Evolutionary conservation across 1,284 basidiomycete species (phyloP).

Genomic region (Volvariella surrecta): DNA sequence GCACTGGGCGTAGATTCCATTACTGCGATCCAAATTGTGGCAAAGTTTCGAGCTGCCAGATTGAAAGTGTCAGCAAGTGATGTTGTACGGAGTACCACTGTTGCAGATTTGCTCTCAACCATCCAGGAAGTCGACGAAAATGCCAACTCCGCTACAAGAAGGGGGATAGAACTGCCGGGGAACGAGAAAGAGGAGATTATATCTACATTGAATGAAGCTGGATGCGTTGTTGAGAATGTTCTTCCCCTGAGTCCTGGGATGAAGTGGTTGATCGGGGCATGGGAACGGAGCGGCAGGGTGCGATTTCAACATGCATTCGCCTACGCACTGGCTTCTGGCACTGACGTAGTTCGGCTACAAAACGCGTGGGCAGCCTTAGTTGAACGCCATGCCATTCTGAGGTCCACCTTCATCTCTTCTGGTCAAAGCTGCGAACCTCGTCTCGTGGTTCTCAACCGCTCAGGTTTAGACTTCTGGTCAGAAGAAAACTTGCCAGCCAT

Average conservation of each 20-base stretch:
- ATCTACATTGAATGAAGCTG: conserved; percentile 10
- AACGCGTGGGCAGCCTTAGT: conserved; percentile 30
- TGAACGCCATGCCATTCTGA: conserved; percentile 29
- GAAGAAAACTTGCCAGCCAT: conserved; percentile 13
- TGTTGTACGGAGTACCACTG: conserved; percentile 29
- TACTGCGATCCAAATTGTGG: conserved; percentile 37
- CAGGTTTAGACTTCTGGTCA: conserved; percentile 17
- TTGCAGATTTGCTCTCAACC: conserved; percentile 25
- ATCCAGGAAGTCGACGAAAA: no score
- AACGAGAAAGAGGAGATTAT: conserved; percentile 15
- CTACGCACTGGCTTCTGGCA: conserved; percentile 23
- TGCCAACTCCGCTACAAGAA: background rate
- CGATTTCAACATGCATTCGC: conserved; percentile 39
- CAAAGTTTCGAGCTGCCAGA: conserved; percentile 28
- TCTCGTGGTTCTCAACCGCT: conserved; percentile 27
- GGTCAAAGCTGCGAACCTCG: conserved; percentile 21
- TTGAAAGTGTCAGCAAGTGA: conserved; percentile 28
- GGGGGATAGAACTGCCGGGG: conserved; percentile 4
- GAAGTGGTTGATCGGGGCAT: conserved; percentile 32
- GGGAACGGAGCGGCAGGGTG: conserved; percentile 31
- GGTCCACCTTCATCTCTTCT: conserved; percentile 32
- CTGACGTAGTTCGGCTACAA: conserved; percentile 22
- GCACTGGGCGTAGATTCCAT: conserved; percentile 46
- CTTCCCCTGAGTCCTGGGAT: conserved; percentile 24
- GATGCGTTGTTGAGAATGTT: conserved; percentile 15